Conservation (phyloP, 176 grass and related monocot species). For the Oryza rufipogon region DNA sequence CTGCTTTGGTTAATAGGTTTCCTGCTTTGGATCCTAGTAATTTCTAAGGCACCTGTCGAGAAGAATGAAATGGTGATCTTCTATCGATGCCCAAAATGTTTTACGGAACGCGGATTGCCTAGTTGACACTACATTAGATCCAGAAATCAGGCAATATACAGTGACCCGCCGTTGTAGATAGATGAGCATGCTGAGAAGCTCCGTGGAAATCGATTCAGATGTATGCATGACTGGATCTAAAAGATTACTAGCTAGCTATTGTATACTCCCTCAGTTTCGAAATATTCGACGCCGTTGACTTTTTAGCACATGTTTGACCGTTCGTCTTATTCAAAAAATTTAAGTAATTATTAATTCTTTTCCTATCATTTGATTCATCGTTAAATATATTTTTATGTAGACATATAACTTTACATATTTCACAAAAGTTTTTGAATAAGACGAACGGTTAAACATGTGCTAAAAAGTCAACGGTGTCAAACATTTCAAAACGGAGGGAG, state of each 20-base stretch:
- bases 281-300: too few relatives aligned
- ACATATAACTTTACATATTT: too few relatives aligned
- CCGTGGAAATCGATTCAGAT: conserved; percentile 77
- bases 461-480: too few relatives aligned
- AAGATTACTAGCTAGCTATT: background rate
- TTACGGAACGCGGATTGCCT: conserved; percentile 89
- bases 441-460: too few relatives aligned
- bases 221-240: conserved; percentile 39
- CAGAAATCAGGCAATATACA: background rate
- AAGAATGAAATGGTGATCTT: conserved; percentile 65
- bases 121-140: conserved; percentile 32
- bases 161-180: conserved; percentile 77
- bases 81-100: conserved; percentile 73
- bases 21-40: background rate
- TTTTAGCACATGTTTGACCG: too few relatives aligned
- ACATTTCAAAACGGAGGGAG: too few relatives aligned
- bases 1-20: background rate
- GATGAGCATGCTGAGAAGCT: conserved; percentile 76
- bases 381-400: too few relatives aligned
- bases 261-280: too few relatives aligned
- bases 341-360: too few relatives aligned
- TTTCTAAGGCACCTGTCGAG: background rate
- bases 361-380: too few relatives aligned
- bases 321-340: too few relatives aligned
- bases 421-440: too few relatives aligned